Evolutionary conservation across 306 rosid species (phyloP), one percentile per base, ranked within the genome.

Genomic region (Styphnolobium japonicum): DNA sequence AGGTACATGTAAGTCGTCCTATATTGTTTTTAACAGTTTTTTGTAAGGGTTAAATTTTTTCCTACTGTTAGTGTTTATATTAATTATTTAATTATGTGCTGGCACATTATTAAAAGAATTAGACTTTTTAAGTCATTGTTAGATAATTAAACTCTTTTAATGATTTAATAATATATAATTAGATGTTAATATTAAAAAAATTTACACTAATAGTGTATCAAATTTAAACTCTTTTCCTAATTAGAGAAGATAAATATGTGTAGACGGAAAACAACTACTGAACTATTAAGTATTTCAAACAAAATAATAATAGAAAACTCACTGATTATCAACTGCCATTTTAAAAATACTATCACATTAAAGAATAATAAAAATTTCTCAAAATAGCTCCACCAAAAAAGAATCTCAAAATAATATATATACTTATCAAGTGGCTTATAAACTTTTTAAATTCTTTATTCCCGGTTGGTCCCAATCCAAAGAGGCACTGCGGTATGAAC

Each of bases 391-490:
- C 16, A 33, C 23, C 21, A 7, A 48, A 27, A 27, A 4, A 18
- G 21, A 48, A 48, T 27, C 61, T 29, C 57, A n/a, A 34, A 34
- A 34, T 15, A 36, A 55, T 4, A 11, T 34, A 16, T 14, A 45
- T 22, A 45, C 25, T 76, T 34, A 23, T 37, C 34, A 52, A 36
- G 12, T 77, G 72, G 27, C 25, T 66, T 39, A 21, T 64, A 22
- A 56, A 56, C 4, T 19, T 33, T 14, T 8, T 7, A 43, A 58
- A 21, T 21, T 49, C 7, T 70, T 60, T 70, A 61, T 60, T 49
- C 75, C 45, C 46, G 9, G 27, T 57, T 34, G 57, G 78, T 48
- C 78, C 83, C 83, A 46, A 69, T 39, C 60, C n/a, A 51, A 69
- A 39, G 52, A 23, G 64, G 64, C 55, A 25, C n/a, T 36, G 72